Conservation (phyloP, 306 rosid species). For the Rosa chinensis region DNA sequence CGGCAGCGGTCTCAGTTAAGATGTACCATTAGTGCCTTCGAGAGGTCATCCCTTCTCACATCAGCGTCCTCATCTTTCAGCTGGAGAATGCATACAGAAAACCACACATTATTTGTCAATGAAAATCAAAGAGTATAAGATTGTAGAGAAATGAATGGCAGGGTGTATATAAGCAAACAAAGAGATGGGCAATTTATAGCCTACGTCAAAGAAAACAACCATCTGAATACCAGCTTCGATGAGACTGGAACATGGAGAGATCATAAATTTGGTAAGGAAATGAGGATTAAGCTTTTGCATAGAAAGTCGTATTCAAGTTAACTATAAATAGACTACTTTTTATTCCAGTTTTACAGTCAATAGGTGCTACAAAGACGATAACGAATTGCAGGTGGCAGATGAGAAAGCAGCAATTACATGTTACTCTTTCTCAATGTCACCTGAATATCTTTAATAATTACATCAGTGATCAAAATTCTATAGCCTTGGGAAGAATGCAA, state of each 20-base stretch:
- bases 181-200: background rate
- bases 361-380: background rate
- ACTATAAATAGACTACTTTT: background rate
- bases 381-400: background rate
- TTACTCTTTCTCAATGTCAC: background rate
- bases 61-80: constrained; percentile 55
- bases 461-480: background rate
- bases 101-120: constrained; percentile 29
- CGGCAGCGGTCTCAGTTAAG: constrained; percentile 21
- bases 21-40: constrained; percentile 81
- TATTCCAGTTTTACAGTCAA: background rate
- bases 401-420: background rate
- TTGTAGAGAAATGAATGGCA: constrained; percentile 12
- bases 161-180: background rate
- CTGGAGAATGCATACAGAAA: constrained; percentile 43
- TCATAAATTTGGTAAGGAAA: background rate
- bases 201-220: background rate
- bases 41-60: constrained; percentile 75
- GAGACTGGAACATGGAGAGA: background rate
- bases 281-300: background rate
- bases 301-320: background rate
- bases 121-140: constrained; percentile 14
- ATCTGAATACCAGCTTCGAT: background rate
- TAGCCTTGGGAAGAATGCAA: background rate
- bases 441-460: background rate